Evolutionary conservation across 108 stramenopile species (phyloP).

Genomic region (Chaetoceros muelleri): DNA sequence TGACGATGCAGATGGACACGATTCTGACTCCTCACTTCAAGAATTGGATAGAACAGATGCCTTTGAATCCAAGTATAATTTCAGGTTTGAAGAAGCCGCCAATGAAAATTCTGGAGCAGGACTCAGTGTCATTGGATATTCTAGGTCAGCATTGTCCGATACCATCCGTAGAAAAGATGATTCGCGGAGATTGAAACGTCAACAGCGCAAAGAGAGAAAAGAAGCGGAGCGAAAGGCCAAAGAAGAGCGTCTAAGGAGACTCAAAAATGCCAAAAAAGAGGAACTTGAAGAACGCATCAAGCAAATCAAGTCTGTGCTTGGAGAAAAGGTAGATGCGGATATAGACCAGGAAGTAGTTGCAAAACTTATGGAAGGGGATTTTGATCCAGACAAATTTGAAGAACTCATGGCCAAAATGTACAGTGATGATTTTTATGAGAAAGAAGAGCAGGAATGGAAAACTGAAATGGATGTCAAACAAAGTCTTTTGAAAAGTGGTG

Average conservation of each 20-base stretch:
- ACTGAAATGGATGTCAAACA: slow-evolving; percentile 58
- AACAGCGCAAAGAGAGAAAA: slow-evolving; percentile 85
- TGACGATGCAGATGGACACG: slow-evolving; percentile 21
- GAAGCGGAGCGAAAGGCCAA: slow-evolving; percentile 86
- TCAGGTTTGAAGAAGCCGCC: slow-evolving; percentile 95
- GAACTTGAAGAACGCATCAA: slow-evolving; percentile 76
- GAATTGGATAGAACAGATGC: slow-evolving; percentile 88
- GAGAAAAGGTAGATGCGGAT: slow-evolving; percentile 22
- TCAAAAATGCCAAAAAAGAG: slow-evolving; percentile 92
- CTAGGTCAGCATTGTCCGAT: slow-evolving; percentile 53
- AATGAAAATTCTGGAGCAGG: slow-evolving; percentile 39
- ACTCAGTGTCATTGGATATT: slow-evolving; percentile 65
- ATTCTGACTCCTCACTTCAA: slow-evolving; percentile 77
- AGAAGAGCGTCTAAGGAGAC: slow-evolving; percentile 87
- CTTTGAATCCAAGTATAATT: slow-evolving; percentile 98
- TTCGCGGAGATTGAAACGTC: slow-evolving; percentile 78
- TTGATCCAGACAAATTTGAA: slow-evolving; percentile 91
- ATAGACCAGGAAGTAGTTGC: slow-evolving; percentile 67
- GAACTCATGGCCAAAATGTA: slow-evolving; percentile 77
- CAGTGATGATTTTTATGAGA: slow-evolving; percentile 89
- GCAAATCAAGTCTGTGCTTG: slow-evolving; percentile 72
- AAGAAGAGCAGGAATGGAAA: slow-evolving; percentile 81
- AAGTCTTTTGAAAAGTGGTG: slow-evolving; percentile 29
- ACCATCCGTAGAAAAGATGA: slow-evolving; percentile 89
- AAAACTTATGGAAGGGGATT: slow-evolving; percentile 91